These are phyloP conservation scores for Rutstroemia sydowiana DNA, from an alignment of 2,329 filamentous ascomycete genomes.

Conservation along the genomic window DNA sequence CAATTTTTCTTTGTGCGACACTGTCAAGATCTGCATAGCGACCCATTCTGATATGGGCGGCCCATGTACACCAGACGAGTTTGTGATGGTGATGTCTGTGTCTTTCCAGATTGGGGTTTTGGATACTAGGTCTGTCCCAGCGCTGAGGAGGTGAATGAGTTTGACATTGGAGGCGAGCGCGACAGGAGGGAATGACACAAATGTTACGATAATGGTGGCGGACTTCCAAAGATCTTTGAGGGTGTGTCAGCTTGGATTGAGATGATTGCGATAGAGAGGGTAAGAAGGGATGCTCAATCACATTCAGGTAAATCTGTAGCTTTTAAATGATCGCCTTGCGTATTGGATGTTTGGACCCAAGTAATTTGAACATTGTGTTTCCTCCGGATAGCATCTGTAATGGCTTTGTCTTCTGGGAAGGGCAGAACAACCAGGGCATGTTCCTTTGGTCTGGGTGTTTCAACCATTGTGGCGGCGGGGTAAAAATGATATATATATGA, in stretches of 20 bases:
- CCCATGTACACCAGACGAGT: constrained; percentile 32
- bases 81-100: constrained; percentile 30
- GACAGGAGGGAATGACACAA: constrained; percentile 23
- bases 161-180: constrained; percentile 29
- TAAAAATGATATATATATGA: neutral
- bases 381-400: constrained; percentile 33
- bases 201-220: constrained; percentile 30
- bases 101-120: constrained; percentile 28
- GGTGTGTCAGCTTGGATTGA: neutral
- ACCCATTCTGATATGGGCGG: constrained; percentile 63
- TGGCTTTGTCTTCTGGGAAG: constrained; percentile 34
- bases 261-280: neutral
- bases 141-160: constrained; percentile 30
- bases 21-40: constrained; percentile 52
- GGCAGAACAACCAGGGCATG: constrained; percentile 38
- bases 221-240: constrained; percentile 22
- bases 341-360: constrained; percentile 30
- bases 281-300: neutral
- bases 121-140: constrained; percentile 29
- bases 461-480: constrained; percentile 34
- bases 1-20: constrained; percentile 45
- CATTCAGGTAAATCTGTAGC: constrained; percentile 16
- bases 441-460: constrained; percentile 33
- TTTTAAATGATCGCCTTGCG: constrained; percentile 12
- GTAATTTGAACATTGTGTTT: constrained; percentile 39